Base-by-base conservation (phyloP, 2,329 filamentous ascomycete genomes). In the Blastomyces parvus region DNA sequence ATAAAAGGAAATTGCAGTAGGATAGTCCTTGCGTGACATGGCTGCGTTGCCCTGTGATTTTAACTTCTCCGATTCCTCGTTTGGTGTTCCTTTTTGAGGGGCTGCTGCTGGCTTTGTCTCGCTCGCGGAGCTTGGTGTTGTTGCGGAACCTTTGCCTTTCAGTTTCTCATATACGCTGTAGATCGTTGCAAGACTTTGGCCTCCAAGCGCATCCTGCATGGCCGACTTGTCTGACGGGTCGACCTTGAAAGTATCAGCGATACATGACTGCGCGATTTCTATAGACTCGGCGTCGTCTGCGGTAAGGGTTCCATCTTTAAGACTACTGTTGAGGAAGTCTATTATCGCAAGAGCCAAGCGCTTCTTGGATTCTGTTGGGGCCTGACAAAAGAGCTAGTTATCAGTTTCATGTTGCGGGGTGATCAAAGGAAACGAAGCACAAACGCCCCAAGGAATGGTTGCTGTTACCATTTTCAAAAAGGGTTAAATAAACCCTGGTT, bases 141-240 rank as follows among this genome's bases (percentile, higher is more conserved):
- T 72, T 5, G 77, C 70, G 13, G 79, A 72, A 1, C 78, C 81
- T 74, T 85, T 87, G 64, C 84, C 83, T 80, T 92, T 92, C 68
- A 97, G 84, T 79, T 95, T 96, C 80, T 99, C 94, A 79, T 97
- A 97, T 68, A 97, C 91, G 73, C 86, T 86, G 83, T 95, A 99
- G 79, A 99, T 95, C 76, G 88, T 87, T 66, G 91, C 83, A 66
- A 99, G 87, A 74, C 88, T 92, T 81, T 97, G 91, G 67, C 87
- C 84, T 72, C 91, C 92, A 68, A 96, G 82, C 69, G 92, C 91
- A 69, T 89, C 85, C 68, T 85, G 80, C 70, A 93, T 81, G 70
- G 90, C 87, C 62, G 83, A 80, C 71, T 86, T 82, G 78, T 96
- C 87, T 66, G 83, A 79, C n/a, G 90, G 85, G 78, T 97, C 91